These are phyloP conservation scores for Cordyceps pruinosa DNA, from an alignment of 2,329 filamentous ascomycete species.

Conservation along the genomic window DNA sequence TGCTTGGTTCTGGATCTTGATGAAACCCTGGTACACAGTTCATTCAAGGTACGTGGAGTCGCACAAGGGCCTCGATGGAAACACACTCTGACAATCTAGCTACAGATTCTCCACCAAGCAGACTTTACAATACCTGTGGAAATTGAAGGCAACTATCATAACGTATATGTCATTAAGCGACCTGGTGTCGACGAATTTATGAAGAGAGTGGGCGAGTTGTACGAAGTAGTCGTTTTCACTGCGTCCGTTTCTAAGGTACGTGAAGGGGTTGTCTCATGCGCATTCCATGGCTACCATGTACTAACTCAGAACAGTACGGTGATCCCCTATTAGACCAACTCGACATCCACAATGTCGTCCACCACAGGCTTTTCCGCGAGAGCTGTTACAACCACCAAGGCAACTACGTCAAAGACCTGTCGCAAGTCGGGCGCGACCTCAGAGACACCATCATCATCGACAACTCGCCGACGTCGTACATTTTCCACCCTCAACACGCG, in stretches of 20 bases:
- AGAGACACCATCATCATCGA: slow-evolving; percentile 99
- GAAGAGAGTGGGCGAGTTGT: slow-evolving; percentile 95
- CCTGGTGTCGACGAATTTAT: slow-evolving; percentile 99
- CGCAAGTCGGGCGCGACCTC: slow-evolving; percentile 90
- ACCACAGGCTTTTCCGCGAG: slow-evolving; percentile 93
- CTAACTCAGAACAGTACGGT: slow-evolving; percentile 61
- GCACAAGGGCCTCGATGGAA: slow-evolving; percentile 4
- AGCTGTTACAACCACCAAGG: slow-evolving; percentile 99
- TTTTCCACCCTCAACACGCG: slow-evolving; percentile 97
- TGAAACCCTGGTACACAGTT: slow-evolving; percentile 95
- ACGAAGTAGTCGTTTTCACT: slow-evolving; percentile 97
- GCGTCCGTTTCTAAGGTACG: slow-evolving; percentile 92
- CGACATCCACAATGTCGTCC: slow-evolving; percentile 93
- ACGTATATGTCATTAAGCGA: slow-evolving; percentile 98
- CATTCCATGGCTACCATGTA: neutral
- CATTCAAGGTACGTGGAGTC: slow-evolving; percentile 71
- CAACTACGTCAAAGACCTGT: slow-evolving; percentile 98
- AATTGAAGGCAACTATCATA: slow-evolving; percentile 98
- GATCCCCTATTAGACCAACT: slow-evolving; percentile 93
- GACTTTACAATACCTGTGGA: slow-evolving; percentile 99
- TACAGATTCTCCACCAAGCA: slow-evolving; percentile 88
- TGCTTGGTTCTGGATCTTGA: slow-evolving; percentile 93
- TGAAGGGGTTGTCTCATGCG: neutral
- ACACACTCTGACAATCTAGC: slow-evolving; percentile 12
- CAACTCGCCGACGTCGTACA: slow-evolving; percentile 98